Evolutionary conservation across 345 rosid genomes (phyloP).

Genomic region (Aquilaria malaccensis): DNA sequence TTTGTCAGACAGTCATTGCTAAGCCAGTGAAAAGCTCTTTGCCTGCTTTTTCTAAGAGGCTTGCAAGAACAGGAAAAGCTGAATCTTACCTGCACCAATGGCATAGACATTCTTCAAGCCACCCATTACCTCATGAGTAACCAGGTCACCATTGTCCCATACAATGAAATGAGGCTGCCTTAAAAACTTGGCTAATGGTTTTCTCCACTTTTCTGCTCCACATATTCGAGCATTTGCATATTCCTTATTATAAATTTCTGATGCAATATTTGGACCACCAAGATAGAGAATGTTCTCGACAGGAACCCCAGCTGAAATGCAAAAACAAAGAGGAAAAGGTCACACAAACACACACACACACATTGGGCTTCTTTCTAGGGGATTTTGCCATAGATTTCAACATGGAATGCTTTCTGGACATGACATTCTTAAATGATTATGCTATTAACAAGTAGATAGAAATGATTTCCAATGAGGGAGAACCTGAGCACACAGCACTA

Average conservation of each 20-base stretch:
- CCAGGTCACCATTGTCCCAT: conserved; percentile 96
- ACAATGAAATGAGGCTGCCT: conserved; percentile 91
- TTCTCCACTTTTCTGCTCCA: conserved; percentile 94
- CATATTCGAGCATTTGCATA: conserved; percentile 99
- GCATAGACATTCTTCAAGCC: conserved; percentile 98
- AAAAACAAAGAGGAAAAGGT: background rate
- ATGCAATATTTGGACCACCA: conserved; percentile 97
- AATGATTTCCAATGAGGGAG: no score
- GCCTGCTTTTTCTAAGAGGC: no score
- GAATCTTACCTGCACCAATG: conserved; percentile 88
- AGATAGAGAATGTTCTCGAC: conserved; percentile 83
- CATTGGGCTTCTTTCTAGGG: background rate
- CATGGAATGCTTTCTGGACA: no score
- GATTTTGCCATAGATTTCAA: no score
- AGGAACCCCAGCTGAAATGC: conserved; percentile 61
- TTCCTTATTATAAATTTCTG: conserved; percentile 89
- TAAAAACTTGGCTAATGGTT: conserved; percentile 74
- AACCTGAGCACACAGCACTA: no score
- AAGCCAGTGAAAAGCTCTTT: no score
- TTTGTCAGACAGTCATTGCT: no score
- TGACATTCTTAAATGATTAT: no score
- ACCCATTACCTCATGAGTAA: conserved; percentile 99
- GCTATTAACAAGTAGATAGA: no score
- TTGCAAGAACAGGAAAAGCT: background rate
- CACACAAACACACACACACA: background rate